A percentile compares a stretch with the other conserved stretches of the same genome.
These are phyloP conservation scores for Boletus reticulatus DNA, from an alignment of 768 basidiomycete genomes.

Conservation along the genomic window DNA sequence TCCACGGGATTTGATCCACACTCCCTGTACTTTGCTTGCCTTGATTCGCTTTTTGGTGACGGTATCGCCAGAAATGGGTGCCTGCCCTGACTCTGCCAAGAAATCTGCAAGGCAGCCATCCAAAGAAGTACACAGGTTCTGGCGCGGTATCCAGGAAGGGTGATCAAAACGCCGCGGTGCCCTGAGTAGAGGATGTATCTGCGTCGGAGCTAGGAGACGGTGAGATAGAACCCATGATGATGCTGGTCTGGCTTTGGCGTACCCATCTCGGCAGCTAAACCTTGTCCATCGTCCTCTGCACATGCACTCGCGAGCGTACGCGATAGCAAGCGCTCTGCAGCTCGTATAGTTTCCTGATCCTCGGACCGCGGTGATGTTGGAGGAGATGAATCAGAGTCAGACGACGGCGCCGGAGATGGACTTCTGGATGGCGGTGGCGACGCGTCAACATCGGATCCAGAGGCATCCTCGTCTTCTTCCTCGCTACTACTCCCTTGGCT, in stretches of 20 bases:
- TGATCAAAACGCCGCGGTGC: conserved; percentile 48
- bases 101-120: conserved; percentile 37
- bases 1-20: conserved; percentile 36
- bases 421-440: conserved; percentile 23
- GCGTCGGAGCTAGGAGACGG: conserved; percentile 40
- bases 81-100: conserved; percentile 25
- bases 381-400: conserved; percentile 24
- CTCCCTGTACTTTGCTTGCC: conserved; percentile 34
- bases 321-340: conserved; percentile 42
- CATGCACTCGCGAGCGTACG: conserved; percentile 45
- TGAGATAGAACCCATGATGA: background rate
- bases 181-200: conserved; percentile 45
- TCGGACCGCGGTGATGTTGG: conserved; percentile 30
- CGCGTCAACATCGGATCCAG: conserved; percentile 7
- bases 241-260: background rate
- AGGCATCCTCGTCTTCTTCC: background rate
- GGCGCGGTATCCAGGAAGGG: conserved; percentile 46
- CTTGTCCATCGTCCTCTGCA: conserved; percentile 38
- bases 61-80: conserved; percentile 4
- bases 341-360: conserved; percentile 32
- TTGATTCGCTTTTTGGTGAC: conserved; percentile 31
- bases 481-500: conserved; percentile 6
- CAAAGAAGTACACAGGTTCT: conserved; percentile 38
- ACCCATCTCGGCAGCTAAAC: conserved; percentile 43
- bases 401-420: conserved; percentile 20